Evolutionary conservation across 805 yeast genomes (phyloP).

Genomic region (Saturnispora kantuleensis): DNA sequence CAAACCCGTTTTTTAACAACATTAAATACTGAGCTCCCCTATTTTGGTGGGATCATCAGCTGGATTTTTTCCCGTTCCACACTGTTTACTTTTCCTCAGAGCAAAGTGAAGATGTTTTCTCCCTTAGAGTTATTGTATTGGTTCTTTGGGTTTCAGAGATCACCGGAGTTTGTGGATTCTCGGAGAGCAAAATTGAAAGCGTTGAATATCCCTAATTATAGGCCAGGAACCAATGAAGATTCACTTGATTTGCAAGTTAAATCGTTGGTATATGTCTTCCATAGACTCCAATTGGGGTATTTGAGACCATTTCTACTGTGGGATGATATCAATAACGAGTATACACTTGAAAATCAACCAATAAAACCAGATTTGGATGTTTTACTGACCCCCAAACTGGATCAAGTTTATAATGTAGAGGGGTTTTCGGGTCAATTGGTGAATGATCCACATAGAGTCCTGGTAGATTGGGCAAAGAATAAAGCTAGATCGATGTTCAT

Average conservation of each 20-base stretch:
- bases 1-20: too few species aligned
- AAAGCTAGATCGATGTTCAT: conserved; percentile 54
- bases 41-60: too few species aligned
- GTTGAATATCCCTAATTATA: conserved; percentile 40
- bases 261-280: conserved; percentile 48
- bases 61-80: too few species aligned
- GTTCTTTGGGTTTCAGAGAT: background rate
- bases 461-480: conserved; percentile 58
- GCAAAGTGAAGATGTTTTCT: too few species aligned
- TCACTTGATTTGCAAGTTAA: conserved; percentile 53
- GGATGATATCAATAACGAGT: conserved; percentile 14
- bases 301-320: conserved; percentile 30
- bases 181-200: conserved; percentile 14
- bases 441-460: conserved; percentile 54
- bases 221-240: conserved; percentile 40
- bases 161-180: background rate
- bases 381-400: conserved; percentile 36
- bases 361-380: background rate
- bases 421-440: conserved; percentile 34
- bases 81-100: too few species aligned
- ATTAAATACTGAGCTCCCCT: too few species aligned
- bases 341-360: conserved; percentile 7
- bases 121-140: background rate
- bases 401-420: conserved; percentile 40
- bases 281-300: conserved; percentile 9